Evolutionary conservation across 2,329 filamentous ascomycete species (phyloP), one percentile per base, ranked within the genome.

Genomic region (Xylariaceae sp.): DNA sequence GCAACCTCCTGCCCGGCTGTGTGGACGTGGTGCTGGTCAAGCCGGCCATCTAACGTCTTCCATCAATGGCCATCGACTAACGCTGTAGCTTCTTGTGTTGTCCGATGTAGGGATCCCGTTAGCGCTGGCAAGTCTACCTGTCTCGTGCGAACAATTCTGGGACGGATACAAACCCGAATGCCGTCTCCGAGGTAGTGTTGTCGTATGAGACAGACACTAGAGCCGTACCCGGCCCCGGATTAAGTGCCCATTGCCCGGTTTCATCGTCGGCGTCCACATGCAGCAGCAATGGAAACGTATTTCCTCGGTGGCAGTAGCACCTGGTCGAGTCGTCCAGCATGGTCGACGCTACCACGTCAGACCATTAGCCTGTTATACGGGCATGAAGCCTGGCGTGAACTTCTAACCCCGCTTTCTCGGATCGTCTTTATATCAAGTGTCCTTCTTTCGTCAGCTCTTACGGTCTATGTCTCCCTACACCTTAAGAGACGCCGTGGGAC

Each of bases 371-470:
- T 59, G 48, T 43, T 56, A 15, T 55, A 55, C 41, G 50, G 26
- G 13, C 43, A 63, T 7, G 57, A 47, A 21, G 37, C 16, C 21
- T 65, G 61, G 63, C 61, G 60, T 56, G 54, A 46, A 3, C 36
- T 55, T 22, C 47, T 64, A 16, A 57, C 53, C 43, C 52, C 52
- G 22, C 34, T 53, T 49, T 61, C 63, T 45, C 63, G 54, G n/a
- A 15, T 58, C 30, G 39, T 65, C 36, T 36, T 65, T 21, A 50
- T 61, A 44, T 57, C 53, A 2, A 63, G 59, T 37, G 21, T 65
- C 21, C n/a, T 61, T 12, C 51, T 43, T n/a, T 62, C 62, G 5
- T 61, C 55, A 2, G 34, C 44, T 2, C 5, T 63, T 29, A 52
- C 56, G 5, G 49, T 58, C 42, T 57, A 55, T 26, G 57, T 54